Base-by-base conservation (phyloP, 1,284 basidiomycete species). In the Mycosarcoma mackinlayi region DNA sequence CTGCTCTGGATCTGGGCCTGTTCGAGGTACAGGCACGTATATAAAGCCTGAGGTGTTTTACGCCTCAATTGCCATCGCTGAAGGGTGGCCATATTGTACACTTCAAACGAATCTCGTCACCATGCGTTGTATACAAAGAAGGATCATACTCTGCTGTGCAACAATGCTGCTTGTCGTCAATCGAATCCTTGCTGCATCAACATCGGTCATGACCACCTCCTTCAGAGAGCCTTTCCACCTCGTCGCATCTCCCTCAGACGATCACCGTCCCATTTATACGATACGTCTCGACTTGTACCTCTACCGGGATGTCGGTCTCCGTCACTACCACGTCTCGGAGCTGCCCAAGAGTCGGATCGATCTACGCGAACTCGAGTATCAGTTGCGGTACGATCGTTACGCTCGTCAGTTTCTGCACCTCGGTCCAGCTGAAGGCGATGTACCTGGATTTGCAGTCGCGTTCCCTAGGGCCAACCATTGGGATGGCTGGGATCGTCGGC, bases 161-260 rank as follows among this genome's bases (percentile, higher is more conserved):
- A 6, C 13, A 13, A 8, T 14, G 6, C 37, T 38, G 6, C 3
- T 38, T 1, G 8, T 19, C 7, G 8, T 21, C 13, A 8, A 19
- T 38, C 37, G 8, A 13, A 8, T 8, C 18, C 6, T 14, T 4
- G 10, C 46, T 0, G 34, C 46, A 19, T 4, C 46, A 7, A 24
- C 24, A 3, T 35, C 19, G 9, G 14, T 16, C 2, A 10, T n/a
- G 24, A 37, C 25, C 6, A 21, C 3, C 24, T 8, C 35, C 18
- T 55, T 47, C 35, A 34, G n/a, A 18, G 28, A 41, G 6, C 53
- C 53, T 6, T 55, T 55, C 45, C 24, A 31, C 30, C 21, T 55
- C 11, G 16, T 10, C 0, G 23, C n/a, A 24, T 23, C n/a, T n/a
- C n/a, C n/a, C n/a, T n/a, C 44, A 2, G 13, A 21, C 18, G 30